These are phyloP conservation scores for Fusarium nanum DNA, from an alignment of 2,329 filamentous ascomycete species.

Conservation along the genomic window DNA sequence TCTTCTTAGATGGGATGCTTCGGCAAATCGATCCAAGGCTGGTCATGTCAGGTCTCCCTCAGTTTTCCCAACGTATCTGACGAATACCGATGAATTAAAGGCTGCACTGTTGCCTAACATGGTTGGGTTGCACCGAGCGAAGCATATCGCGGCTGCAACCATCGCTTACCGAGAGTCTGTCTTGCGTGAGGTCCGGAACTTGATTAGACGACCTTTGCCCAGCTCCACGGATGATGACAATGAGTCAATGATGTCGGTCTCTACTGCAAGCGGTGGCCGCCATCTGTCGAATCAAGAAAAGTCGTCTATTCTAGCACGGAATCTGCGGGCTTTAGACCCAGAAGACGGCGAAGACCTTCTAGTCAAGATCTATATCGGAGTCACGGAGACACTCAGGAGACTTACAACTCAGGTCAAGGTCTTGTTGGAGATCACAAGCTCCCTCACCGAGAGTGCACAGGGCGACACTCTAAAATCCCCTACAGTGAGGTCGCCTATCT, in stretches of 20 bases:
- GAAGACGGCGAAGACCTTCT: conserved; percentile 88
- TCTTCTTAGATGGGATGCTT: conserved; percentile 84
- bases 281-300: conserved; percentile 86
- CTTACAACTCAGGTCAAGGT: conserved; percentile 93
- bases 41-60: conserved; percentile 74
- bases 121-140: conserved; percentile 82
- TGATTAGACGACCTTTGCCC: conserved; percentile 87
- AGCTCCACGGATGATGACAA: conserved; percentile 95
- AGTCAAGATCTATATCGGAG: conserved; percentile 83
- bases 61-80: conserved; percentile 81
- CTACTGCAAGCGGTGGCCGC: conserved; percentile 76
- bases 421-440: conserved; percentile 91
- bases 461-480: conserved; percentile 60
- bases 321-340: conserved; percentile 84
- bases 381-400: conserved; percentile 87
- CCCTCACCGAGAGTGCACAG: conserved; percentile 61
- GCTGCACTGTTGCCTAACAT: conserved; percentile 76
- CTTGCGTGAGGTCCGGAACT: conserved; percentile 83
- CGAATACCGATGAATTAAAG: conserved; percentile 76
- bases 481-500: conserved; percentile 62
- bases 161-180: conserved; percentile 85
- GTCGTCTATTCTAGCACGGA: conserved; percentile 86
- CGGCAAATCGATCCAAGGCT: conserved; percentile 78
- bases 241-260: conserved; percentile 87
- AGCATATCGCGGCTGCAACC: conserved; percentile 84